These are phyloP conservation scores for Linum trigynum DNA, from an alignment of 345 rosid genomes.

Conservation along the genomic window DNA sequence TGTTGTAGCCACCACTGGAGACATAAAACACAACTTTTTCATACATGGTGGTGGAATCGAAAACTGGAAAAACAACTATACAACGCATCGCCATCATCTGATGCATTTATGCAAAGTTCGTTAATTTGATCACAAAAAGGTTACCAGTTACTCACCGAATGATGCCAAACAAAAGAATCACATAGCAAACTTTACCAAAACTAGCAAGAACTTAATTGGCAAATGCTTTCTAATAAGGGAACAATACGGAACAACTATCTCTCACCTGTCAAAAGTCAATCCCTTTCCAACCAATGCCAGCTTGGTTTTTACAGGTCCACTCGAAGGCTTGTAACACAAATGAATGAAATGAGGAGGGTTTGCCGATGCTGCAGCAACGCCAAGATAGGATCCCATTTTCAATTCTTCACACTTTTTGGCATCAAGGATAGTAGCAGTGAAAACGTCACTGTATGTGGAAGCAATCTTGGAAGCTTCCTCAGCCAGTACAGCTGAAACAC, in stretches of 20 bases:
- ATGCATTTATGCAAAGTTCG: not conserved
- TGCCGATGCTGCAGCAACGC: constrained; percentile 86
- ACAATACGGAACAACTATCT: not conserved
- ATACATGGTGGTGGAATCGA: not conserved
- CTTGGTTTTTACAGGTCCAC: constrained; percentile 63
- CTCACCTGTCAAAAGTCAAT: constrained; percentile 89
- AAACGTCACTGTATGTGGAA: constrained; percentile 54
- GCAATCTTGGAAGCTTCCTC: constrained; percentile 79
- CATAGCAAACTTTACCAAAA: not conserved
- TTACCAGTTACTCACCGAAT: not conserved
- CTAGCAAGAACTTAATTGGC: not conserved
- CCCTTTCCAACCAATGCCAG: constrained; percentile 90
- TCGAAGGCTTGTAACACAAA: constrained; percentile 62
- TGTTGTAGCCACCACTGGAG: constrained; percentile 90
- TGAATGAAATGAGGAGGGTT: constrained; percentile 86
- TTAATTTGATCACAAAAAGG: no score
- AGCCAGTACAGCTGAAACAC: constrained; percentile 61
- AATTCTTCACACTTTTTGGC: constrained; percentile 71
- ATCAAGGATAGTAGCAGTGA: constrained; percentile 65
- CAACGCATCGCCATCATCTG: not conserved
- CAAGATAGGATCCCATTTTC: constrained; percentile 93
- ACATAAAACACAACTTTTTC: not conserved
- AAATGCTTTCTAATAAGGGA: not conserved
- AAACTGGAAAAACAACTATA: not conserved
- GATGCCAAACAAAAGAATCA: constrained; percentile 1